Percentiles rank a stretch among this genome's conserved stretches.
Evolutionary conservation across 495 filamentous ascomycete species (phyloP).

Genomic region (Clohesyomyces aquaticus): DNA sequence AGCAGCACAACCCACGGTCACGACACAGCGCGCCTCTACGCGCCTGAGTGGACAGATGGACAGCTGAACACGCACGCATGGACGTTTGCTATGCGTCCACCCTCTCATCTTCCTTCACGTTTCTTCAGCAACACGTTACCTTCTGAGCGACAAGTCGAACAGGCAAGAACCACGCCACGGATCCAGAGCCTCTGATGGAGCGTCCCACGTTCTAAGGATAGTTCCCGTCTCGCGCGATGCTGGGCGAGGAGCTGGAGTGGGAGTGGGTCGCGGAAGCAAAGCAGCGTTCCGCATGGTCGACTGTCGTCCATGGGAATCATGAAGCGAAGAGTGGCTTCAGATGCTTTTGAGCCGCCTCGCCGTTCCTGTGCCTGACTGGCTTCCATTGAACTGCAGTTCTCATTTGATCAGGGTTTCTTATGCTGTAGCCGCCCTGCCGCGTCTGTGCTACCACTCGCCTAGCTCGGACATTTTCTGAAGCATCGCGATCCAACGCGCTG

Average conservation of each 20-base stretch:
- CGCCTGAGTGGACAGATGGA: conserved; percentile 9
- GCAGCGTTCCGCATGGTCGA: conserved; percentile 23
- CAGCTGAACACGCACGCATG: conserved; percentile 21
- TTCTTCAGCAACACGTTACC: conserved; percentile 32
- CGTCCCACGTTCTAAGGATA: conserved; percentile 39
- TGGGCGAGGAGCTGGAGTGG: conserved; percentile 30
- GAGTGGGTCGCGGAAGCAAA: conserved; percentile 27
- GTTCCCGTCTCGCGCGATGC: conserved; percentile 41
- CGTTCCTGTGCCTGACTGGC: conserved; percentile 33
- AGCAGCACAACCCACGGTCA: conserved; percentile 5
- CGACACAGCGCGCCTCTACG: conserved; percentile 8
- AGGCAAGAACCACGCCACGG: conserved; percentile 9
- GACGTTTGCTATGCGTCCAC: conserved; percentile 17
- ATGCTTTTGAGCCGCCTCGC: conserved; percentile 13
- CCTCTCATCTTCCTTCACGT: conserved; percentile 28
- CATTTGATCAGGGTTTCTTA: conserved; percentile 22
- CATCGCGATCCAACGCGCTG: conserved; percentile 20
- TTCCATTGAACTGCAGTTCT: conserved; percentile 22
- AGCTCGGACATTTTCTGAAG: conserved; percentile 39
- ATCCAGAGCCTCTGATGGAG: conserved; percentile 34
- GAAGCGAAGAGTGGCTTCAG: conserved; percentile 39
- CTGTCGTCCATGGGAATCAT: conserved; percentile 31
- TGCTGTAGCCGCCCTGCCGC: conserved; percentile 39
- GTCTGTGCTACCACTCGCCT: conserved; percentile 35
- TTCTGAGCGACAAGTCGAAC: conserved; percentile 31